Evolutionary conservation across 495 filamentous ascomycete genomes (phyloP).

Genomic region (Annulohypoxylon moriforme): DNA sequence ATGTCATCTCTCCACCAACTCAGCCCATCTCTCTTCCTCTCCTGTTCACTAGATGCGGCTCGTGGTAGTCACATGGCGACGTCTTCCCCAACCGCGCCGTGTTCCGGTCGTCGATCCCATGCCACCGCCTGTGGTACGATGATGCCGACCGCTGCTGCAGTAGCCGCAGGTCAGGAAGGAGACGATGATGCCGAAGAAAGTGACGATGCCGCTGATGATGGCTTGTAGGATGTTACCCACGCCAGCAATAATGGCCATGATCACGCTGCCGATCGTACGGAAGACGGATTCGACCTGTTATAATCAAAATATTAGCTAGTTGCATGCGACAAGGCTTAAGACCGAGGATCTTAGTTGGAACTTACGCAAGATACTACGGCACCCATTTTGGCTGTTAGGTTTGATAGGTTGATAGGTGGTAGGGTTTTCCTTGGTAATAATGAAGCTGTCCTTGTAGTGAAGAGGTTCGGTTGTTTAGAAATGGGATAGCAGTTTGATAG

Average conservation of each 20-base stretch:
- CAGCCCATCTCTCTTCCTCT: background rate
- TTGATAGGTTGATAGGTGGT: conserved; percentile 29
- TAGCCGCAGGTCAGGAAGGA: conserved; percentile 84
- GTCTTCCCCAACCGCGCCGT: conserved; percentile 42
- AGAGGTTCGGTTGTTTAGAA: background rate
- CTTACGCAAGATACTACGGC: conserved; percentile 96
- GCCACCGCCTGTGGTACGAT: background rate
- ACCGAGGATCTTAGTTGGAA: conserved; percentile 36
- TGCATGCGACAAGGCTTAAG: background rate
- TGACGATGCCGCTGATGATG: conserved; percentile 83
- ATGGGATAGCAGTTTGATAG: too few relatives aligned
- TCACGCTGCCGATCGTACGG: conserved; percentile 81
- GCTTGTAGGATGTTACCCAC: conserved; percentile 78
- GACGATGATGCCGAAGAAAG: conserved; percentile 86
- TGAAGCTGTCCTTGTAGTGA: conserved; percentile 14
- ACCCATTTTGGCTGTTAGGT: conserved; percentile 76
- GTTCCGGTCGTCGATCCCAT: conserved; percentile 21
- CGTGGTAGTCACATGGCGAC: conserved; percentile 43
- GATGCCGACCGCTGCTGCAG: conserved; percentile 50
- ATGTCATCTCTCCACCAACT: conserved; percentile 1
- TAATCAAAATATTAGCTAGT: conserved; percentile 22
- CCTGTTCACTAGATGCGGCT: conserved; percentile 42
- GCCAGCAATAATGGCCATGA: conserved; percentile 87
- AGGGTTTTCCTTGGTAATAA: conserved; percentile 34
- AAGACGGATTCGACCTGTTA: conserved; percentile 79